A percentile compares a stretch with the other conserved stretches of the same genome.
These are phyloP conservation scores for Exophiala mesophila DNA, from an alignment of 2,329 filamentous ascomycete species.

Conservation along the genomic window DNA sequence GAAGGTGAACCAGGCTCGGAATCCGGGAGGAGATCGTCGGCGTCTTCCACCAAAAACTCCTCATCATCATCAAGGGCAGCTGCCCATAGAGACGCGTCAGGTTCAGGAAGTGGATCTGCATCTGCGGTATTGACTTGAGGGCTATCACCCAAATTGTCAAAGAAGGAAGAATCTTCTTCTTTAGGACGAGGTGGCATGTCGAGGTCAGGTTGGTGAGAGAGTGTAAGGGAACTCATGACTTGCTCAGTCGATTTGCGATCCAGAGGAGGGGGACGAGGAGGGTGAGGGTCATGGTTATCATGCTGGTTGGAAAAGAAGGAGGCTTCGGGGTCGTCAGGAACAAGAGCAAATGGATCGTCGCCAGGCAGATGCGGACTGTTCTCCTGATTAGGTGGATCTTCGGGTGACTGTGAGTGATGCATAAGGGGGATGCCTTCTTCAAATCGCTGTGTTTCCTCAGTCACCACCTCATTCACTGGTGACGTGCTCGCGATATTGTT, in stretches of 20 bases:
- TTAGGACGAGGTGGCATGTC: conserved; percentile 30
- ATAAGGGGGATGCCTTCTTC: conserved; percentile 26
- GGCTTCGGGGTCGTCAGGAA: conserved; percentile 3
- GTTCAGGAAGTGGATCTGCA: conserved; percentile 42
- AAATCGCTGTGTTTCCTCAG: conserved; percentile 15
- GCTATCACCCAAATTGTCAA: conserved; percentile 15
- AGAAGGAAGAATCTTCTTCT: conserved; percentile 26
- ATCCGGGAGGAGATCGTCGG: conserved; percentile 82
- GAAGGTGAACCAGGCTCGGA: conserved; percentile 35
- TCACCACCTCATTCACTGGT: neutral
- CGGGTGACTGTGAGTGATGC: conserved; percentile 3
- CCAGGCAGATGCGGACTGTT: neutral
- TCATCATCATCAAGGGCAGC: conserved; percentile 69
- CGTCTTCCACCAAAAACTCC: conserved; percentile 61
- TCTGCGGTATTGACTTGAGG: conserved; percentile 19
- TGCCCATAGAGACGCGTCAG: conserved; percentile 77
- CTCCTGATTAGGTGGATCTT: neutral
- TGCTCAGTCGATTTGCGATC: conserved; percentile 67
- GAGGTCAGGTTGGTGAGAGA: conserved; percentile 24
- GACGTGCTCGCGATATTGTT: conserved; percentile 10
- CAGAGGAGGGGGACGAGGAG: conserved; percentile 32
- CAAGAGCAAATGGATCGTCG: conserved; percentile 3
- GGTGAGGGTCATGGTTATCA: neutral
- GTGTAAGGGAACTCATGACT: conserved; percentile 52
- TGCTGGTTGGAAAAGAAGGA: conserved; percentile 4